Evolutionary conservation across 1,139 yeast genomes (phyloP), one percentile per base, ranked within the genome.

Genomic region (Sugiyamaella pinicola): DNA sequence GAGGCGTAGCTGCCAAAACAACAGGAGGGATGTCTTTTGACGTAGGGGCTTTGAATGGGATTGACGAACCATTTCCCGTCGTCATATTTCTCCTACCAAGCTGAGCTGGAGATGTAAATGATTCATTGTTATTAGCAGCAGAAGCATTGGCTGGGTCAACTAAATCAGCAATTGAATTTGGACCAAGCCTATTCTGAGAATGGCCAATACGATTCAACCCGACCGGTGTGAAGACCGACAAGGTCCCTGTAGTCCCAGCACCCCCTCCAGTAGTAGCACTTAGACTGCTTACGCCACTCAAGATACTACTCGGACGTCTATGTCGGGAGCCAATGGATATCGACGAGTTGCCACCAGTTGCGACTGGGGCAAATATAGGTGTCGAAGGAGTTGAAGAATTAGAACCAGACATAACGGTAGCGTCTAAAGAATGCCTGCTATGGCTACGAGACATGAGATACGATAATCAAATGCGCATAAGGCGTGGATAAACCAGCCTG

Each of bases 1-100:
- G 79, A 13, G 76, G 74, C 10, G 83, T 71, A 52, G 84, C 82
- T 49, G 85, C 81, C 42, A 93, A 73, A 53, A 79, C 83, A 17
- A 90, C 85, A 31, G 86, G 91, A 0, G 98, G 96, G 17, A 93
- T 93, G 62, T 93, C 99, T 49, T 77, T 77, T 1, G 80, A 74
- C 0, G 96, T 85, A 0, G 99, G 98, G 3, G 84, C 77, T 49
- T 75, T 76, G 52, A 86, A 72, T 58, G 82, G 59, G 10, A 48
- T 43, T 29, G 55, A 38, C 3, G 48, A 38, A 9, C 48, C 46
- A 21, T 12, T 29, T 12, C 35, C 47, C 4, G 46, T n/a, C 3
- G 18, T 24, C 15, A 22, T 33, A 13, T 37, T 35, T 22, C 41
- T 33, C 17, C 43, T 35, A 10, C 52, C 42, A 6, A 28, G n/a